These are phyloP conservation scores for Chiua sp. DNA, from an alignment of 1,284 basidiomycete species.

Conservation along the genomic window DNA sequence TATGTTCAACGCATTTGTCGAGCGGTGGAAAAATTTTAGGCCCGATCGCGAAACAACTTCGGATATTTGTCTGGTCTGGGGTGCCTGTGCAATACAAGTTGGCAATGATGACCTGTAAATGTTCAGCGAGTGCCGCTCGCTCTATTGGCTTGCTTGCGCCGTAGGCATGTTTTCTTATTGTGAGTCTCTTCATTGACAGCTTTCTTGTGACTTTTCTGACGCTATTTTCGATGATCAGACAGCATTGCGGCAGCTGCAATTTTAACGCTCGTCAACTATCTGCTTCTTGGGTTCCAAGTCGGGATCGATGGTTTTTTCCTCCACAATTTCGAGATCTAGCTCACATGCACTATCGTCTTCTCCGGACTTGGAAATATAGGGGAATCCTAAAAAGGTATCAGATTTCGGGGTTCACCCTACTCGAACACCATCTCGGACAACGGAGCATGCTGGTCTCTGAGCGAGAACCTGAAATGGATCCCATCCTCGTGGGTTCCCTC, in stretches of 20 bases:
- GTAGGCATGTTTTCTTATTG: slow-evolving; percentile 89
- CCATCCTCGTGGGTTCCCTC: too few relatives aligned
- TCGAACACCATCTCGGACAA: too few relatives aligned
- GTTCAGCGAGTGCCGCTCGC: slow-evolving; percentile 44
- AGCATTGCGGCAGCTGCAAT: slow-evolving; percentile 73
- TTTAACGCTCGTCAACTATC: slow-evolving; percentile 73
- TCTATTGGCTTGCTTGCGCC: slow-evolving; percentile 14
- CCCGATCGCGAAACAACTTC: slow-evolving; percentile 79
- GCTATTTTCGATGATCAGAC: slow-evolving; percentile 45
- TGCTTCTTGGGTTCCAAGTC: slow-evolving; percentile 75
- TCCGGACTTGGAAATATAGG: too few relatives aligned
- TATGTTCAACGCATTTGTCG: slow-evolving; percentile 78
- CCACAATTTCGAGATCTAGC: too few relatives aligned
- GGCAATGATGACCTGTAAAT: slow-evolving; percentile 69
- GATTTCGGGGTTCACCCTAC: too few relatives aligned
- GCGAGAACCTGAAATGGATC: too few relatives aligned
- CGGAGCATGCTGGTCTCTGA: too few relatives aligned
- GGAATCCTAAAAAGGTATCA: too few relatives aligned
- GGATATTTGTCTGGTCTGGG: slow-evolving; percentile 76
- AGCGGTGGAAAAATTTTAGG: slow-evolving; percentile 78
- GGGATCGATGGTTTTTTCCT: too few relatives aligned
- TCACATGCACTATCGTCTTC: too few relatives aligned
- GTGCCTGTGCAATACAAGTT: slow-evolving; percentile 87
- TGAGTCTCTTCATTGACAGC: slow-evolving; percentile 27
- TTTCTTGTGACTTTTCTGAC: background rate